Conservation (phyloP, 2,329 filamentous ascomycete species). For the Cladosporium sp. region DNA sequence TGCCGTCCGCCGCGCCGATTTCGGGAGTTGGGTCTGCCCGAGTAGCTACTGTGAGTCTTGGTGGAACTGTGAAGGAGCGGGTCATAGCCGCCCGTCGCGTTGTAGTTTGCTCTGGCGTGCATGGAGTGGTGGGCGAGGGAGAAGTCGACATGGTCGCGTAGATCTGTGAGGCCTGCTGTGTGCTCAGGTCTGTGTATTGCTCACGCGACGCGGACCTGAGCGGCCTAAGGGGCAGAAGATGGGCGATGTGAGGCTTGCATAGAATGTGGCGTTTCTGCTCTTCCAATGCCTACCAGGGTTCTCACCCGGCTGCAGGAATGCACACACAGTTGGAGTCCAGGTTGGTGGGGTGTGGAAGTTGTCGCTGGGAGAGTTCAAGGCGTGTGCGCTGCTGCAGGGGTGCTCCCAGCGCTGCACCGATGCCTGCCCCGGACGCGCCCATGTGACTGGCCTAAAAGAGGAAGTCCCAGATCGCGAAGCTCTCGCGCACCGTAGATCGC, state of each 20-base stretch:
- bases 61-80: conserved; percentile 45
- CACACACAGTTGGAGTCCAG: neutral
- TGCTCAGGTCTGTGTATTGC: neutral
- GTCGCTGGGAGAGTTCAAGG: neutral
- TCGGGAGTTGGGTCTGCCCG: conserved; percentile 26
- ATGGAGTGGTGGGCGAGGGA: conserved; percentile 17
- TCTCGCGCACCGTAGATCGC: no score
- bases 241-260: no score
- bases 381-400: neutral
- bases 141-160: conserved; percentile 19
- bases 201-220: neutral
- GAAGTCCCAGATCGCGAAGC: no score
- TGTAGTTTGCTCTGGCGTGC: conserved; percentile 22
- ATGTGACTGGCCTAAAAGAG: neutral
- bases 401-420: neutral
- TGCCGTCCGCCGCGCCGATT: conserved; percentile 35
- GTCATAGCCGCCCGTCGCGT: conserved; percentile 25
- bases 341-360: neutral
- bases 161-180: neutral
- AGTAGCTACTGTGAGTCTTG: conserved; percentile 31
- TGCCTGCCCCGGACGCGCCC: neutral
- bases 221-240: no score
- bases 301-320: neutral
- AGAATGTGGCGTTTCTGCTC: neutral
- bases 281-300: neutral